Base-by-base conservation (phyloP, 1,139 yeast species). In the Diutina neorugosa region DNA sequence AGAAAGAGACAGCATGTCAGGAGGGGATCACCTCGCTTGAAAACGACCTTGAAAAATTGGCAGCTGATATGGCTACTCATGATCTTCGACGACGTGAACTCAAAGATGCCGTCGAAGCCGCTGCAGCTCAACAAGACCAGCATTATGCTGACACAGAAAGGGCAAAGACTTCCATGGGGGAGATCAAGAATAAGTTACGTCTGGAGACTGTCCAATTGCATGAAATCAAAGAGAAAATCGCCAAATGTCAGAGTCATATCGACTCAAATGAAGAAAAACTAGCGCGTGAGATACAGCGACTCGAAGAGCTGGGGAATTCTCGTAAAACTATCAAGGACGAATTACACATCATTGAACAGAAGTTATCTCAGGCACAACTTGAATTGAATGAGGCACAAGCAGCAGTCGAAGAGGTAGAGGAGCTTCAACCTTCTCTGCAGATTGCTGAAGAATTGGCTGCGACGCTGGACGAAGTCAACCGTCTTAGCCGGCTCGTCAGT, bases 301-400 rank as follows among this genome's bases (percentile, higher is more conserved):
- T 68, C 64, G 18, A 63, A 67, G 23, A 69, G 69, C 55, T 76
- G 80, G 20, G 76, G 76, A 14, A 67, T 78, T 44, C 48, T 21
- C 31, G 48, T 6, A 34, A 44, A 4, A 11, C 18, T 1, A 14
- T 44, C 9, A 4, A 68, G 67, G 52, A 71, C 68, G 58, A 57
- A 2, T 56, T 57, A 54, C 40, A 51, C 7, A 44, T 3, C 9
- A 4, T 44, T 3, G 31, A 44, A 14, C 8, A 21, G 16, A 44
- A 51, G 23, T 65, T 51, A 49, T 51, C 44, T 52, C 56, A 23
- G 21, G 53, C 20, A 9, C 56, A 58, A n/a, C 58, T 56, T 52
- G 57, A 47, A 52, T 60, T 57, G 16, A 14, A 8, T 7, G 57
- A 57, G 44, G 55, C 57, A 43, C 57, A 59, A 42, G 57, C 52